Percentiles rank a stretch among this genome's conserved stretches.
phyloP scores from a whole-genome alignment of 202 grass and related monocot genomes.

The Dendrocalamus latiflorus region DNA sequence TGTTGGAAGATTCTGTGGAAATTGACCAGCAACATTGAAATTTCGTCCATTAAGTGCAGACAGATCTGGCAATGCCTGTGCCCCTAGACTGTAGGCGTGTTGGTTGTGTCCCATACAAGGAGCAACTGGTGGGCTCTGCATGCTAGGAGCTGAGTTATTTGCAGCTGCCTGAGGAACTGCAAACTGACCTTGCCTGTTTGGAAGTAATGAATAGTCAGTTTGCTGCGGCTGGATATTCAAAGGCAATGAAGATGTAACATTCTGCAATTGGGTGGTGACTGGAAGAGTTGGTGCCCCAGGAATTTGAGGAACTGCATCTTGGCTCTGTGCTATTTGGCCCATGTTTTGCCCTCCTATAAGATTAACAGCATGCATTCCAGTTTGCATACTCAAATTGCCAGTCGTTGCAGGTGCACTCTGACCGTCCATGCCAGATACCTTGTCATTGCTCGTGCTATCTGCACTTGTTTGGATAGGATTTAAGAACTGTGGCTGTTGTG shows the following conservation, averaged over 20 bases:
- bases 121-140: slow-evolving; percentile 39
- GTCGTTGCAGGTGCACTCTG: slow-evolving; percentile 17
- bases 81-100: slow-evolving; percentile 36
- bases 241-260: slow-evolving; percentile 28
- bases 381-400: slow-evolving; percentile 32
- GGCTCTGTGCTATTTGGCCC: slow-evolving; percentile 25
- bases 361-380: slow-evolving; percentile 34
- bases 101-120: slow-evolving; percentile 44
- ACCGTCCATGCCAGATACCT: slow-evolving; percentile 7
- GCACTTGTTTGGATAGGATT: slow-evolving; percentile 8
- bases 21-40: slow-evolving; percentile 33
- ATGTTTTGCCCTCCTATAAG: slow-evolving; percentile 30
- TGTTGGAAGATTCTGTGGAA: slow-evolving; percentile 40
- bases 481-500: slow-evolving; percentile 27
- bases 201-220: slow-evolving; percentile 34
- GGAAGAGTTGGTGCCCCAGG: slow-evolving; percentile 30
- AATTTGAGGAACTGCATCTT: slow-evolving; percentile 39
- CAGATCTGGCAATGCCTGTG: slow-evolving; percentile 36
- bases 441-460: slow-evolving; percentile 26
- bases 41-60: slow-evolving; percentile 35
- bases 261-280: slow-evolving; percentile 34
- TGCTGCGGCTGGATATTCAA: slow-evolving; percentile 46
- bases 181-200: slow-evolving; percentile 47
- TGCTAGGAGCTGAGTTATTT: slow-evolving; percentile 42
- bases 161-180: slow-evolving; percentile 20